Evolutionary conservation across 192 early-diverging fungal genomes (phyloP).

Genomic region (Coemansia sp.): DNA sequence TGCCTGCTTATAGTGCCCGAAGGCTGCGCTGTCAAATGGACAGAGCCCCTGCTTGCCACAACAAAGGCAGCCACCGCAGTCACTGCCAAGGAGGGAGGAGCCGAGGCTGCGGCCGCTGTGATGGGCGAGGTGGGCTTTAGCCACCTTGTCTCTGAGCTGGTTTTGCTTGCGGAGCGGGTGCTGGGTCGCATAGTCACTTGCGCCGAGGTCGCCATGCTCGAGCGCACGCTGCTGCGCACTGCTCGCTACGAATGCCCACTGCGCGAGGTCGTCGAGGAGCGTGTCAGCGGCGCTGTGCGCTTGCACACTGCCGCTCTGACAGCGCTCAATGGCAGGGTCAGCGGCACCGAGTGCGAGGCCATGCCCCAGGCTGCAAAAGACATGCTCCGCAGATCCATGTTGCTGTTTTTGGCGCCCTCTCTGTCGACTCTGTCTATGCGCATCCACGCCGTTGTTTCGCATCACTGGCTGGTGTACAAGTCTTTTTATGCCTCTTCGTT

Average conservation of each 20-base stretch:
- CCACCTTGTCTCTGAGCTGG: conserved; percentile 36
- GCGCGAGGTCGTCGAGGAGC: conserved; percentile 54
- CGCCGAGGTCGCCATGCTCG: conserved; percentile 35
- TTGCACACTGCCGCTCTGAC: conserved; percentile 33
- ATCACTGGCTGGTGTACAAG: conserved; percentile 58
- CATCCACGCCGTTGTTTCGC: conserved; percentile 37
- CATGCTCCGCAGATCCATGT: conserved; percentile 37
- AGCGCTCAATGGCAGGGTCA: conserved; percentile 17
- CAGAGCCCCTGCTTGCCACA: conserved; percentile 28
- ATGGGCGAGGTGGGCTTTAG: conserved; percentile 42
- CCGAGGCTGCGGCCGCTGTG: not conserved
- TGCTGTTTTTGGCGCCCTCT: conserved; percentile 36
- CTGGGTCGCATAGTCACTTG: conserved; percentile 21
- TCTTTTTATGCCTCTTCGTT: conserved; percentile 26
- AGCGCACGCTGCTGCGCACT: conserved; percentile 48
- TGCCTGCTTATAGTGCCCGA: conserved; percentile 51
- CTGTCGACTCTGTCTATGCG: conserved; percentile 27
- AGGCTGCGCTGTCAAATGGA: conserved; percentile 46
- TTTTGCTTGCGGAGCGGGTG: conserved; percentile 34
- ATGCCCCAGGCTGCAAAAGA: conserved; percentile 33
- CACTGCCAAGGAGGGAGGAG: not conserved
- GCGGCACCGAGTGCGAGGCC: conserved; percentile 37
- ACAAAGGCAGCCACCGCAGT: not conserved
- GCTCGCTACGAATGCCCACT: conserved; percentile 51
- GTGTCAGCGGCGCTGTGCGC: conserved; percentile 30